Base-by-base conservation (phyloP, 2,329 filamentous ascomycete species). In the Saccharata proteae region DNA sequence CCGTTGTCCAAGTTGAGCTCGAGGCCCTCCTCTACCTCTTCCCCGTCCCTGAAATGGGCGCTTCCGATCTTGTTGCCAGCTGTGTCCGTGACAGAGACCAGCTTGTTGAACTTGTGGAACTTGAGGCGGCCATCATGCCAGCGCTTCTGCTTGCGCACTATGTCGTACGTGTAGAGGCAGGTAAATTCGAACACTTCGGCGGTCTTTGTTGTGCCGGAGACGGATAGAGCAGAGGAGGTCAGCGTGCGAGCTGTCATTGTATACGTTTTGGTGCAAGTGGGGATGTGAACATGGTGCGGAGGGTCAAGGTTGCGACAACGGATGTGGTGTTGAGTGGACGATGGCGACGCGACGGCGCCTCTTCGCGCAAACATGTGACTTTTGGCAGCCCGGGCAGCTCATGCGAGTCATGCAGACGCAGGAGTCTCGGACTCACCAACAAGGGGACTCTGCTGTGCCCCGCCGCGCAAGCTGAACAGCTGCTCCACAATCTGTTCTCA, bases 81-180 rank as follows among this genome's bases (percentile, higher is more conserved):
- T 27, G 82, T 75, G 52, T 93, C 85, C 45, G 90, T 88, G 5
- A 92, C 81, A 82, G 94, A 92, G 37, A 90, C 64, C 4, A 83
- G 75, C 49, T 77, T 82, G 60, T 94, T 94, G 69, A 93, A 93
- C 1, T 80, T 79, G 49, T 94, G 86, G 41, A 79, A 93, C 41
- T 79, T 80, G 38, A 94, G 70, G 30, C 75, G 75, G 20, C 88
- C 86, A 76, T 94, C 86, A 47, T 93, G 83, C 86, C 86, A 94
- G 38, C 82, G 68, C 53, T 94, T 94, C 44, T 83, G 77, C 59
- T 94, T 94, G 34, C 82, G 75, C 30, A 76, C 74, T 24, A 93
- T 54, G 49, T 94, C 86, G 49, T 82, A 74, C 2, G 85, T 92
- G 56, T 82, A 94, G 4, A 94, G 74, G 52, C 86, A 94, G 39